Evolutionary conservation across 1,284 basidiomycete species (phyloP).

Genomic region (Calocybe gambosa): DNA sequence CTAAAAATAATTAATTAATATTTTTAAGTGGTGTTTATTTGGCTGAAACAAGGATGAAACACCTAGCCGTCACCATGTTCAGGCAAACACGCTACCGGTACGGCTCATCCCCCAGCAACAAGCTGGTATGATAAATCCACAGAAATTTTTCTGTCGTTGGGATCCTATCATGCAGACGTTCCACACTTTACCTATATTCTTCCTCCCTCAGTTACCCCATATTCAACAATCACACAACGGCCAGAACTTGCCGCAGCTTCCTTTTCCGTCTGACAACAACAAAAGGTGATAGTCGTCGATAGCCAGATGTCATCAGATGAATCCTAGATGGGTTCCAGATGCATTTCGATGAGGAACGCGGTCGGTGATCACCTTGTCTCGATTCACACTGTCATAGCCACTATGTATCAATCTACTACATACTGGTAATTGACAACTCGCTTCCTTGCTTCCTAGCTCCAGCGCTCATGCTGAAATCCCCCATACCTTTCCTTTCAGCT

Average conservation of each 20-base stretch:
- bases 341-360: constrained; percentile 1
- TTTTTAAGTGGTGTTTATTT: background rate
- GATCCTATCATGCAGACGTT: background rate
- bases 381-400: background rate
- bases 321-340: constrained; percentile 2
- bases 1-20: background rate
- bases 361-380: constrained; percentile 3
- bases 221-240: constrained; percentile 11
- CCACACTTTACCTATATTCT: background rate
- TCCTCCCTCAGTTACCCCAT: background rate
- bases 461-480: background rate
- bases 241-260: constrained; percentile 11
- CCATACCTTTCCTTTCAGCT: background rate
- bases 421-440: no score
- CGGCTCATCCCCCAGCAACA: background rate
- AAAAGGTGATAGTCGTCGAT: constrained; percentile 6
- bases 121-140: background rate
- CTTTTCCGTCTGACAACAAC: constrained; percentile 11
- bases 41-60: background rate
- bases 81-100: background rate
- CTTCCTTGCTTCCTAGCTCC: no score
- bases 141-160: background rate
- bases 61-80: background rate
- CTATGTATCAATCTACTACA: no score
- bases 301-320: constrained; percentile 6